phyloP scores from a whole-genome alignment of 2,329 filamentous ascomycete genomes.

The Huntiella moniliformis region DNA sequence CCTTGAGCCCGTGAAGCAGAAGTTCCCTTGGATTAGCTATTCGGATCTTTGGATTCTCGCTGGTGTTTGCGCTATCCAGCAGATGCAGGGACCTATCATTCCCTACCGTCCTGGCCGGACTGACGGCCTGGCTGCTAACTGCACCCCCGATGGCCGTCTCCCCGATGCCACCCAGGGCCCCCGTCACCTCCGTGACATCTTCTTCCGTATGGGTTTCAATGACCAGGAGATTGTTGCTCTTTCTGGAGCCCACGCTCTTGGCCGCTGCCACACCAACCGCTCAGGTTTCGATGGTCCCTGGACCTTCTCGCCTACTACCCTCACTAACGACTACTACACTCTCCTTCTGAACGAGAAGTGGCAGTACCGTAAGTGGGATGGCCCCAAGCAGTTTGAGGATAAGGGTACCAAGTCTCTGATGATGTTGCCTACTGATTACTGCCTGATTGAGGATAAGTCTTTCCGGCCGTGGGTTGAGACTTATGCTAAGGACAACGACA shows the following conservation, averaged over 20 bases:
- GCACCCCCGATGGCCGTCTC: slow-evolving; percentile 81
- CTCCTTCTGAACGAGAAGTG: slow-evolving; percentile 84
- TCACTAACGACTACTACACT: slow-evolving; percentile 91
- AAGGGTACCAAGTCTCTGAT: slow-evolving; percentile 73
- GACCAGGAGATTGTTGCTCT: slow-evolving; percentile 93
- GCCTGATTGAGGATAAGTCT: slow-evolving; percentile 68
- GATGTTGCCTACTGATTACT: slow-evolving; percentile 93
- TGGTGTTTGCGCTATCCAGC: slow-evolving; percentile 73
- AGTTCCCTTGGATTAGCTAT: slow-evolving; percentile 92
- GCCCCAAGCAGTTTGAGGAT: slow-evolving; percentile 77
- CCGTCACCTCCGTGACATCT: slow-evolving; percentile 76
- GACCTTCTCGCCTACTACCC: slow-evolving; percentile 76
- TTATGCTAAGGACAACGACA: slow-evolving; percentile 79
- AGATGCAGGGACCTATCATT: slow-evolving; percentile 78
- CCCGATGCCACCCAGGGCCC: slow-evolving; percentile 62
- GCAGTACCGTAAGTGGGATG: slow-evolving; percentile 79
- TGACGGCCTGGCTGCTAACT: slow-evolving; percentile 63
- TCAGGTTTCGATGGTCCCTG: slow-evolving; percentile 78
- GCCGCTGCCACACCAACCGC: slow-evolving; percentile 76
- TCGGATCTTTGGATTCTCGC: slow-evolving; percentile 92
- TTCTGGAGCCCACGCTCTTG: slow-evolving; percentile 67
- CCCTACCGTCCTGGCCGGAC: slow-evolving; percentile 74
- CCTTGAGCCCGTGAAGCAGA: slow-evolving; percentile 70
- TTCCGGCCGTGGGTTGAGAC: slow-evolving; percentile 66
- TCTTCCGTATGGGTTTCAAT: slow-evolving; percentile 93